These are phyloP conservation scores for Phytopythium litorale DNA, from an alignment of 352 stramenopile genomes.

Conservation along the genomic window DNA sequence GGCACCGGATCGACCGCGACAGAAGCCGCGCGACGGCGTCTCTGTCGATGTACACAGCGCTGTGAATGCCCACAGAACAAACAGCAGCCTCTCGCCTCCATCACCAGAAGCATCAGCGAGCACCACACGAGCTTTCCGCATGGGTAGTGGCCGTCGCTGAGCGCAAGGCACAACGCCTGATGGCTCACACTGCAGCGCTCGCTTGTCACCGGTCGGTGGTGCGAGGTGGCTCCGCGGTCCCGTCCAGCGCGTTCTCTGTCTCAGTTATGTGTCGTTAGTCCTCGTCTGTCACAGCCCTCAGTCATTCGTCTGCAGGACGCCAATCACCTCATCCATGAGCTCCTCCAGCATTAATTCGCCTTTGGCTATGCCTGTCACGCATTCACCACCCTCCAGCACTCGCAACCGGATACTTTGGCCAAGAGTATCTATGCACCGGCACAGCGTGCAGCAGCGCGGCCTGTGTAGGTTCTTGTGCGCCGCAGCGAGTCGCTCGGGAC, in stretches of 20 bases:
- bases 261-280: background rate
- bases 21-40: background rate
- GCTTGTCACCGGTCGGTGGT: background rate
- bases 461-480: background rate
- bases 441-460: background rate
- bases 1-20: background rate
- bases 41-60: background rate
- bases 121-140: background rate
- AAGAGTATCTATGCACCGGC: slow-evolving; percentile 6
- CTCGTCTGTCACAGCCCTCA: background rate
- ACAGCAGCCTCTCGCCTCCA: background rate
- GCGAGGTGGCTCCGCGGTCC: background rate
- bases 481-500: background rate
- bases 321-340: background rate
- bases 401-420: background rate
- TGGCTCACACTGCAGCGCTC: background rate
- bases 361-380: background rate
- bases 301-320: background rate
- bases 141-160: background rate
- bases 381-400: background rate
- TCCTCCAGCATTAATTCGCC: background rate
- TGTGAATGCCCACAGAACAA: too few species aligned
- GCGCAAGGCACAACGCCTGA: background rate
- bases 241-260: background rate
- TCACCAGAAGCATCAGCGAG: slow-evolving; percentile 1